Conservation (phyloP, 2,329 filamentous ascomycete species). For the Fusarium albosuccineum region DNA sequence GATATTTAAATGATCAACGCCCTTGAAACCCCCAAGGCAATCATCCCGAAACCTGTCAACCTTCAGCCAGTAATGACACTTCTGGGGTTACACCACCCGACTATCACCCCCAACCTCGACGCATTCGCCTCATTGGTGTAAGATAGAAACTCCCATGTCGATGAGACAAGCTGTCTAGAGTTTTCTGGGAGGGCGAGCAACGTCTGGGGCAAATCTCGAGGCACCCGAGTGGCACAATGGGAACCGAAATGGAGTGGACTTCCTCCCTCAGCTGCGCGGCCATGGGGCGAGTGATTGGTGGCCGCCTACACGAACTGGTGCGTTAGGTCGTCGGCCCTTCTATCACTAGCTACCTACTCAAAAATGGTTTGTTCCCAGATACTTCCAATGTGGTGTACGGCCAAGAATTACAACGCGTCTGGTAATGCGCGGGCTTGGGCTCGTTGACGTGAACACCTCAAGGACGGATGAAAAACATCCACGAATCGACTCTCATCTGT, state of each 20-base stretch:
- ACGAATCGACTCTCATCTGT: slow-evolving; percentile 36
- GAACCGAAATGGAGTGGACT: slow-evolving; percentile 22
- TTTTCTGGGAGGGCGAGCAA: slow-evolving; percentile 3
- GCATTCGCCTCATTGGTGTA: slow-evolving; percentile 41
- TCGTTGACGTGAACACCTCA: slow-evolving; percentile 10
- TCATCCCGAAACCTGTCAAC: slow-evolving; percentile 32
- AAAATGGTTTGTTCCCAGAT: slow-evolving; percentile 9
- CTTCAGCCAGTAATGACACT: slow-evolving; percentile 24
- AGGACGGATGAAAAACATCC: slow-evolving; percentile 35
- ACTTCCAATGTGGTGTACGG: background rate
- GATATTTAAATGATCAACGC: slow-evolving; percentile 43
- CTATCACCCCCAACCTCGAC: slow-evolving; percentile 35
- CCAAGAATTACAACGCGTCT: slow-evolving; percentile 11
- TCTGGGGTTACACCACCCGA: slow-evolving; percentile 40
- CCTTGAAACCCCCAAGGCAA: slow-evolving; percentile 30
- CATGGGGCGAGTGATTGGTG: slow-evolving; percentile 6
- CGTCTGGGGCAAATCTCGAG: slow-evolving; percentile 22
- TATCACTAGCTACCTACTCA: background rate
- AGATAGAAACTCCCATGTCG: slow-evolving; percentile 38
- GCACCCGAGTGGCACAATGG: slow-evolving; percentile 24
- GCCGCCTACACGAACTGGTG: slow-evolving; percentile 2
- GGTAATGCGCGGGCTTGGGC: slow-evolving; percentile 3
- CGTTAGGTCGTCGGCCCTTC: slow-evolving; percentile 5
- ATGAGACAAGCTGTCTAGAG: slow-evolving; percentile 18
- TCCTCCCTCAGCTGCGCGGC: slow-evolving; percentile 2